Conservation (phyloP, 2,329 filamentous ascomycete genomes). For the Rugonectria rugulosa region DNA sequence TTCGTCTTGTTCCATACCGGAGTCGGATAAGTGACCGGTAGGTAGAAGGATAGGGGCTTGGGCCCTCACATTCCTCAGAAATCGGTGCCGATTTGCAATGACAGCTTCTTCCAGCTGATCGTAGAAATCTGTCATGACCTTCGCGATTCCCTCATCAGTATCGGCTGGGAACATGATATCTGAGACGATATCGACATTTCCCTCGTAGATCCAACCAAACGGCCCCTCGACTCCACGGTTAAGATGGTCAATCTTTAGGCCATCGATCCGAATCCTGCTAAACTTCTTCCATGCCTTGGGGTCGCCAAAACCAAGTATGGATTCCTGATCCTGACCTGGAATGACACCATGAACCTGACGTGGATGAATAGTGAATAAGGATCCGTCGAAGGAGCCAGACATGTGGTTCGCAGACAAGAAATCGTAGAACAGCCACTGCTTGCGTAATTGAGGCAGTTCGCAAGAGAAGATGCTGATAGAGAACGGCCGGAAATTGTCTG, state of each 20-base stretch:
- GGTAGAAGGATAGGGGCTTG: constrained; percentile 38
- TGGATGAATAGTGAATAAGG: constrained; percentile 95
- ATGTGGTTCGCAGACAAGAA: constrained; percentile 95
- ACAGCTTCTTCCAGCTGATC: constrained; percentile 95
- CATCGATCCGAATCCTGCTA: constrained; percentile 89
- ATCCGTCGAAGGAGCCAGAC: constrained; percentile 94
- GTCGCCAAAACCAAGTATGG: constrained; percentile 66
- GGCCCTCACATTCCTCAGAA: constrained; percentile 59
- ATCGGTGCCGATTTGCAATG: constrained; percentile 74
- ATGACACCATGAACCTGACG: constrained; percentile 85
- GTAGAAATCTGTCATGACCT: constrained; percentile 97
- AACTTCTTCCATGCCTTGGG: constrained; percentile 92
- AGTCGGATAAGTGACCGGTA: constrained; percentile 45
- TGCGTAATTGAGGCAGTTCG: constrained; percentile 89
- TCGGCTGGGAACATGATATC: constrained; percentile 95
- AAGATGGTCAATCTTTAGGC: constrained; percentile 92
- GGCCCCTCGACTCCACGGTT: constrained; percentile 93
- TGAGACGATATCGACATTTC: constrained; percentile 94
- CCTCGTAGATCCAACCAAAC: constrained; percentile 97
- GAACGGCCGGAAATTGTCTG: constrained; percentile 90
- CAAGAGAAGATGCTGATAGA: constrained; percentile 95
- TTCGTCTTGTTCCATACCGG: constrained; percentile 23
- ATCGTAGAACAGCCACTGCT: constrained; percentile 98
- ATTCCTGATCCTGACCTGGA: constrained; percentile 63
- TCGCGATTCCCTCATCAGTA: constrained; percentile 85